Evolutionary conservation across 2,329 filamentous ascomycete species (phyloP).

Genomic region (Neocatenulostroma microsporum): DNA sequence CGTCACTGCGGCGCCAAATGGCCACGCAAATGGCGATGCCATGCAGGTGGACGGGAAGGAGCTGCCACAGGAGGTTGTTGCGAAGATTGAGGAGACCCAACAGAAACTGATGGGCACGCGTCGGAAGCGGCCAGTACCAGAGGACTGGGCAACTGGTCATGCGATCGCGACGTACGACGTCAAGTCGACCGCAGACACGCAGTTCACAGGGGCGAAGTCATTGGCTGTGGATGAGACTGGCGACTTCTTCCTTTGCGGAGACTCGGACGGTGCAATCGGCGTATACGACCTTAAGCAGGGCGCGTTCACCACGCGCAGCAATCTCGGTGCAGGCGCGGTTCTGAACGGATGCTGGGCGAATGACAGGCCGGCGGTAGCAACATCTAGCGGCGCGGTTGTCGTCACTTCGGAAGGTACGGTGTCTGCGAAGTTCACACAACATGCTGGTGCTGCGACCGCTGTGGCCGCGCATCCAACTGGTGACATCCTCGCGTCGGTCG

Average conservation of each 20-base stretch:
- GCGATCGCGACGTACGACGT: slow-evolving; percentile 56
- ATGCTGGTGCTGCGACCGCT: slow-evolving; percentile 72
- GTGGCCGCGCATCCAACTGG: slow-evolving; percentile 76
- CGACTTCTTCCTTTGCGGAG: slow-evolving; percentile 64
- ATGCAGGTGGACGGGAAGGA: slow-evolving; percentile 87
- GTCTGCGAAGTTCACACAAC: slow-evolving; percentile 63
- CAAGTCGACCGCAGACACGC: slow-evolving; percentile 45
- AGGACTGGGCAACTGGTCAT: slow-evolving; percentile 74
- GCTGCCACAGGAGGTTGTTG: slow-evolving; percentile 62
- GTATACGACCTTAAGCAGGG: slow-evolving; percentile 72
- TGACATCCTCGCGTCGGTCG: slow-evolving; percentile 76
- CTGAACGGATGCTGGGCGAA: slow-evolving; percentile 60
- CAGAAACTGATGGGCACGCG: slow-evolving; percentile 77
- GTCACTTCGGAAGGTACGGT: slow-evolving; percentile 66
- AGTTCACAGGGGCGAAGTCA: slow-evolving; percentile 52
- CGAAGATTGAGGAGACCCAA: slow-evolving; percentile 72
- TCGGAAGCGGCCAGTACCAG: slow-evolving; percentile 79
- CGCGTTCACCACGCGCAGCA: slow-evolving; percentile 62
- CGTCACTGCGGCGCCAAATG: slow-evolving; percentile 49
- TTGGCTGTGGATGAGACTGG: slow-evolving; percentile 53
- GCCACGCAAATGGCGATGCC: slow-evolving; percentile 59
- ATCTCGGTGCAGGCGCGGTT: slow-evolving; percentile 57
- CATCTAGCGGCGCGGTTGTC: slow-evolving; percentile 69
- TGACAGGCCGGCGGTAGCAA: slow-evolving; percentile 62
- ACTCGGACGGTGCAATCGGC: slow-evolving; percentile 64